These are phyloP conservation scores for Cryptomeria japonica DNA, from an alignment of 75 land plant genomes.

Conservation along the genomic window DNA sequence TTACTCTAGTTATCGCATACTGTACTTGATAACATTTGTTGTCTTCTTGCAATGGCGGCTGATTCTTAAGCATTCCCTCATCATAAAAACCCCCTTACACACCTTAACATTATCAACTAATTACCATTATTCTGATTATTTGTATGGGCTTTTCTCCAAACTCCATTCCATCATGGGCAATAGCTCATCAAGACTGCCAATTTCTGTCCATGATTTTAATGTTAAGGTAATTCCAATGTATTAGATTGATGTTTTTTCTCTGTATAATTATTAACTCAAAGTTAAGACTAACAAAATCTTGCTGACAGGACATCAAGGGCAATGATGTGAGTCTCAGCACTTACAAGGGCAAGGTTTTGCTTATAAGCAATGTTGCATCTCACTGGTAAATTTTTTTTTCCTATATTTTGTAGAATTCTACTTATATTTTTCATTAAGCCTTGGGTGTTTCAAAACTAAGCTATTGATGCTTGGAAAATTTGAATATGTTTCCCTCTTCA, in stretches of 20 bases:
- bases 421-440: no score
- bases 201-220: neutral
- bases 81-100: no score
- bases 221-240: neutral
- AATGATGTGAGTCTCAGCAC: constrained; percentile 75
- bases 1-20: no score
- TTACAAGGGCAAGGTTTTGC: constrained; percentile 82
- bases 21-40: no score
- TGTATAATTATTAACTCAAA: no score
- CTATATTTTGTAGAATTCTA: neutral
- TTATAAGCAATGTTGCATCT: constrained; percentile 57
- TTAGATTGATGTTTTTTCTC: neutral
- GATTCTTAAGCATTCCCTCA: no score
- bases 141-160: neutral
- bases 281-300: neutral
- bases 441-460: no score
- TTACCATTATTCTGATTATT: no score
- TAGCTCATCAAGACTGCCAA: neutral
- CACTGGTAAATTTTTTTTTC: constrained; percentile 42
- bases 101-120: no score
- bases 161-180: neutral
- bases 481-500: no score
- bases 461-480: no score
- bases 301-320: constrained; percentile 62
- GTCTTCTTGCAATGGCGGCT: no score